These are phyloP conservation scores for Pythium dissotocum DNA, from an alignment of 352 stramenopile genomes.

Conservation along the genomic window DNA sequence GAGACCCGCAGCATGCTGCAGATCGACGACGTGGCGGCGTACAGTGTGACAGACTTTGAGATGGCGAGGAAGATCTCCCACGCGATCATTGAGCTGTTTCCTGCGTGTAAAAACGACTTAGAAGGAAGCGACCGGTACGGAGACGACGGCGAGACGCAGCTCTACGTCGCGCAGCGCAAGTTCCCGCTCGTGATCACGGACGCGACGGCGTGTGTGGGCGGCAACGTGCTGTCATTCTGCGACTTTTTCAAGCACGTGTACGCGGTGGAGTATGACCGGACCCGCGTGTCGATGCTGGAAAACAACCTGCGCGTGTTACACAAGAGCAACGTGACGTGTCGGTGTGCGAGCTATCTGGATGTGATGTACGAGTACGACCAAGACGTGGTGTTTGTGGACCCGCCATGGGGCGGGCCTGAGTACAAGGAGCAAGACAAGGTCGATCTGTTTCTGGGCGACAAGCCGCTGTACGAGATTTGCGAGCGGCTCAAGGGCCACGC, in stretches of 20 bases:
- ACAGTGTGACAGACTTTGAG: conserved; percentile 81
- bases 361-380: conserved; percentile 73
- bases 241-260: conserved; percentile 78
- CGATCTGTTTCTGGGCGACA: conserved; percentile 64
- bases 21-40: conserved; percentile 77
- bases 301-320: conserved; percentile 69
- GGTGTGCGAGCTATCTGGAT: conserved; percentile 65
- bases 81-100: conserved; percentile 53
- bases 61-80: conserved; percentile 77
- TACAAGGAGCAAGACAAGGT: conserved; percentile 77
- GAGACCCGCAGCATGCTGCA: conserved; percentile 66
- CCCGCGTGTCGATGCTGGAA: conserved; percentile 67
- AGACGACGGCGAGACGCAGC: conserved; percentile 7
- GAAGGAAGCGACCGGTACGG: conserved; percentile 1
- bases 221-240: conserved; percentile 82
- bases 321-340: conserved; percentile 60
- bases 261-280: conserved; percentile 66
- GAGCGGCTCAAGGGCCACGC: conserved; percentile 41
- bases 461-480: conserved; percentile 69
- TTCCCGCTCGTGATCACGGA: conserved; percentile 66
- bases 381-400: conserved; percentile 84
- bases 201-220: conserved; percentile 76
- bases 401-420: conserved; percentile 79
- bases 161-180: conserved; percentile 21
- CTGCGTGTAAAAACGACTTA: neutral